Base-by-base conservation (phyloP, 306 rosid species). In the Adenanthera pavonina region DNA sequence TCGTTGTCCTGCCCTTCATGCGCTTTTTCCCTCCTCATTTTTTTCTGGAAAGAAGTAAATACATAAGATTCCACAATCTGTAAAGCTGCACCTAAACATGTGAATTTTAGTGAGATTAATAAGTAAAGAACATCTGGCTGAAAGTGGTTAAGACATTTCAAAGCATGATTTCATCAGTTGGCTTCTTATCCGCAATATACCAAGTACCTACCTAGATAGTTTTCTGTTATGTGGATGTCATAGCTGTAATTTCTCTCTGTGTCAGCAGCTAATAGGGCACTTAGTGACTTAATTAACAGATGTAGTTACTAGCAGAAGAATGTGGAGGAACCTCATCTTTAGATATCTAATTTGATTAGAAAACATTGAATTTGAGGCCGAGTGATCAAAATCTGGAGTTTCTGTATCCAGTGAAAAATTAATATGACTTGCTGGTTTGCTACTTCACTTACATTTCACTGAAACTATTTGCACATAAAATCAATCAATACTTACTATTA, bases 371-470 rank as follows among this genome's bases (percentile, higher is more conserved):
- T 67, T 64, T 65, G 53, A 74, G 38, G 40, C 44, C 15, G 48
- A 43, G 51, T 74, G 80, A 44, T 78, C 49, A 20, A 19, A 69
- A 69, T 52, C 16, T 51, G 57, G 10, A 73, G 79, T 78, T 62
- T 30, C 25, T 8, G 30, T 34, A 4, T 67, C 17, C 6, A 1
- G 25, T 17, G 51, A 49, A 59, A 47, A 40, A 69, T 35, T 64
- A 48, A 38, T 69, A 44, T 68, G 62, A 44, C 7, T 35, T 48
- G 44, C 38, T 12, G 17, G 33, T 16, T 66, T 38, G 35, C 13
- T 34, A 25, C 36, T 59, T 6, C 3, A 6, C 46, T 6, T 43
- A 43, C 46, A 43, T 6, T 56, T 33, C 8, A 19, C 1, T 16
- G 64, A 57, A 57, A 20, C 8, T 57, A 8, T 8, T 19, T 13